Conservation (phyloP, 1,139 yeast species). For the Taphrina confusa region DNA sequence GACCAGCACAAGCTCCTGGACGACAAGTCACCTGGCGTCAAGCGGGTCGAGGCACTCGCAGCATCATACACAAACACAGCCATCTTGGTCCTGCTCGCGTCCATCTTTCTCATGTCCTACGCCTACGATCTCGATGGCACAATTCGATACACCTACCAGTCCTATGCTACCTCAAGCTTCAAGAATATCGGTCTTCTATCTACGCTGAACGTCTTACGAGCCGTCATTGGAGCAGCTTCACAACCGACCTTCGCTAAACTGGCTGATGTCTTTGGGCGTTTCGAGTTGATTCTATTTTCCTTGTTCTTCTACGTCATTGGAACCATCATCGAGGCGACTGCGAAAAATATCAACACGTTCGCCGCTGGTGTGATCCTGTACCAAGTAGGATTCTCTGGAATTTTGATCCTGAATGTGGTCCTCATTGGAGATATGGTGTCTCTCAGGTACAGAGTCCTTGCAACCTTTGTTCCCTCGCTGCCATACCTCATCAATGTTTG, state of each 20-base stretch:
- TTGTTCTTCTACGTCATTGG: conserved; percentile 67
- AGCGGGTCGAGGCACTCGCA: conserved; percentile 30
- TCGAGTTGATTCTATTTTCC: conserved; percentile 54
- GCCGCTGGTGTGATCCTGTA: conserved; percentile 75
- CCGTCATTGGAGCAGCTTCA: conserved; percentile 49
- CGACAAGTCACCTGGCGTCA: conserved; percentile 32
- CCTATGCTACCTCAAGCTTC: conserved; percentile 51
- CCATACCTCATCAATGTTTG: conserved; percentile 43
- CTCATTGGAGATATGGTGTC: conserved; percentile 51
- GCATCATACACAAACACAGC: conserved; percentile 19
- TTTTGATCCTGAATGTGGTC: conserved; percentile 48
- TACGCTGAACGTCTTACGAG: conserved; percentile 50
- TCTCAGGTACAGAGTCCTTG: conserved; percentile 48
- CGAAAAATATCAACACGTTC: conserved; percentile 62
- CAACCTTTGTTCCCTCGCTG: conserved; percentile 47
- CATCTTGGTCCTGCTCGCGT: conserved; percentile 19
- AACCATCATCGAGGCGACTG: conserved; percentile 68
- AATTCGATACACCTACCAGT: conserved; percentile 49
- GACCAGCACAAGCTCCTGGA: conserved; percentile 15
- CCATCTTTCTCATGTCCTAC: conserved; percentile 49
- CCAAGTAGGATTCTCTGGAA: conserved; percentile 65
- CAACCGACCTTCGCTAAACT: conserved; percentile 51
- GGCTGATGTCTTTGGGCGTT: conserved; percentile 50
- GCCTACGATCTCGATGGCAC: conserved; percentile 49
- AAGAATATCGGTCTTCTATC: conserved; percentile 49